A percentile compares a stretch with the other conserved stretches of the same genome.
Evolutionary conservation across 805 yeast genomes (phyloP).

Genomic region (Saccharomyces eubayanus): DNA sequence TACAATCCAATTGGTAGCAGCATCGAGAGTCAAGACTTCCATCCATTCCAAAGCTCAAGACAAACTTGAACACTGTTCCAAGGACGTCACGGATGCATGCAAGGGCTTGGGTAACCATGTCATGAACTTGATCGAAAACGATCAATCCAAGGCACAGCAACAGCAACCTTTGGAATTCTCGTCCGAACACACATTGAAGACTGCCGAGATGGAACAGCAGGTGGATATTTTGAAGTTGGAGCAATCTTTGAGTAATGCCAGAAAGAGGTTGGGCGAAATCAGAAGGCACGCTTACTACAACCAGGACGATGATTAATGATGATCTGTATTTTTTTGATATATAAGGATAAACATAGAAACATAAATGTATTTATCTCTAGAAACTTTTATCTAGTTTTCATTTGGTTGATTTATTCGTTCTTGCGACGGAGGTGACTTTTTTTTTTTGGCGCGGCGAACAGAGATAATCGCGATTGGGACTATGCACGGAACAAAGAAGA

Average conservation of each 20-base stretch:
- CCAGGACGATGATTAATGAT: conserved; percentile 41
- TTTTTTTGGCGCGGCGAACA: neutral
- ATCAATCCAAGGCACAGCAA: conserved; percentile 26
- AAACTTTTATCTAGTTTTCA: neutral
- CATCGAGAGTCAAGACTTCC: conserved; percentile 78
- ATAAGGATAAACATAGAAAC: neutral
- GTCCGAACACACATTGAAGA: conserved; percentile 71
- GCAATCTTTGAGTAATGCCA: conserved; percentile 58
- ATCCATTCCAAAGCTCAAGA: conserved; percentile 72
- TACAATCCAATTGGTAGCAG: conserved; percentile 86
- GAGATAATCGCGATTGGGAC: neutral
- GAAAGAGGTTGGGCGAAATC: conserved; percentile 78
- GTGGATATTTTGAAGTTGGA: conserved; percentile 81
- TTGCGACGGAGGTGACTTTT: neutral
- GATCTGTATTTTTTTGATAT: conserved; percentile 23
- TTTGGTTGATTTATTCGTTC: neutral
- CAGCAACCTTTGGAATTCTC: conserved; percentile 49
- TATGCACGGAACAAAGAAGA: neutral
- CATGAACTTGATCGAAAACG: conserved; percentile 42
- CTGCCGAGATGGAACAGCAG: conserved; percentile 87
- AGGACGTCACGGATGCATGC: conserved; percentile 68
- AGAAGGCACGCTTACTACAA: conserved; percentile 59
- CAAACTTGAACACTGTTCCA: conserved; percentile 58
- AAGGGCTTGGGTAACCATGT: conserved; percentile 63
- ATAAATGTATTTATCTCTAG: neutral